Evolutionary conservation across 1,284 basidiomycete species (phyloP), one percentile per base, ranked within the genome.

Genomic region (Fomitopsis pinicola): DNA sequence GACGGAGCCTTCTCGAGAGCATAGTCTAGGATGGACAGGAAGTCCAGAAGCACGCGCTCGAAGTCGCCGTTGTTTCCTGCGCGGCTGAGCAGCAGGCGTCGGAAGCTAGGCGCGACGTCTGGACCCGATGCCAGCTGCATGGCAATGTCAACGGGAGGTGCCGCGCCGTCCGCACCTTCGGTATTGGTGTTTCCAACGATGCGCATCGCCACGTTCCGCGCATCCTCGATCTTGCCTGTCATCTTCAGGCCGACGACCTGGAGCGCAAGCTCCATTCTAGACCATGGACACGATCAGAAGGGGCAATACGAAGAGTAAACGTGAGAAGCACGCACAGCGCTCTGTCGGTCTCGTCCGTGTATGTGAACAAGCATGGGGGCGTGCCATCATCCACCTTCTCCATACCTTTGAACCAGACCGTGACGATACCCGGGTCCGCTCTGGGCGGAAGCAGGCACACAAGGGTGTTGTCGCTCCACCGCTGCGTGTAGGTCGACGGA

Each of bases 161-260:
- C 62, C 71, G 70, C 64, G 17, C 66, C 76, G 66, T 62, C 75
- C 8, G 74, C 74, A 59, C 77, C 75, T 60, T 87, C 84, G 36
- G 75, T 72, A 42, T 81, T 82, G 17, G 85, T 77, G 59, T 80
- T 86, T 42, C 87, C 85, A 45, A 93, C 88, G 64, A 92, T 93
- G 50, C 90, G 84, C 84, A 92, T 87, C 22, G 95, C 95, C 46
- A 97, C 91, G 65, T 95, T 92, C 73, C 92, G 89, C 3, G 95
- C 93, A 61, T 95, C 92, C 68, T 97, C 93, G 58, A 97, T 89
- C 71, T 94, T 92, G 42, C 95, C 95, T 0, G 94, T 97, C 93
- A 97, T 96, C 79, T 97, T 95, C 64, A 97, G 78, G 1, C 95
- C 95, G 30, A 98, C 94, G 9, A 97, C 94, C 72, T 97, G 94